Evolutionary conservation across 2,329 filamentous ascomycete species (phyloP).

Genomic region (Cercospora brassicicola): DNA sequence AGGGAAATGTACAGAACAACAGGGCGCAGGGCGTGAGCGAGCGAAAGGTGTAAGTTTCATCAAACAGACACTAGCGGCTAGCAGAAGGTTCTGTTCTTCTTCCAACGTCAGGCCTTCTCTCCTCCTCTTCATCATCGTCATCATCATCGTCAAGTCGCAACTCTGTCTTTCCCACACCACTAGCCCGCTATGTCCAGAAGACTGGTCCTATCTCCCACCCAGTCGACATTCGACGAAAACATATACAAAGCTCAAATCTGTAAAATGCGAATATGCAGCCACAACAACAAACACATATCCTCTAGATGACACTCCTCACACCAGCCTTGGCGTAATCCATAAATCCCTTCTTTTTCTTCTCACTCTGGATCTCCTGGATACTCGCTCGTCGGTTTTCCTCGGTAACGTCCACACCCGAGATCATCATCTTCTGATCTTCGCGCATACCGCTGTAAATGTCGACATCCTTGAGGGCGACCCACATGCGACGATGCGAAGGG

Average conservation of each 20-base stretch:
- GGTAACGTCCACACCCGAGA: conserved; percentile 34
- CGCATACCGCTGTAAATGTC: conserved; percentile 44
- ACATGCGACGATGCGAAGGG: conserved; percentile 37
- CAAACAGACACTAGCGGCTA: neutral
- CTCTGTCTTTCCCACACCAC: neutral
- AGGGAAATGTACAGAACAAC: neutral
- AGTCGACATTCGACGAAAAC: neutral
- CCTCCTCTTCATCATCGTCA: neutral
- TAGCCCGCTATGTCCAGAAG: neutral
- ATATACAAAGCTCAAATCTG: neutral
- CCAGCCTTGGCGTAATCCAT: conserved; percentile 13
- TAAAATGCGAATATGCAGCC: neutral
- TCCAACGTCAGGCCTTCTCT: neutral
- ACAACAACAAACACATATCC: neutral
- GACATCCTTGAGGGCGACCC: conserved; percentile 37
- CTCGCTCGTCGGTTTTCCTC: conserved; percentile 36
- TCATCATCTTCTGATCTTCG: conserved; percentile 28
- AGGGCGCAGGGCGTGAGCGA: neutral
- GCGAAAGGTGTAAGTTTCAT: neutral
- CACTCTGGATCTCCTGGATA: conserved; percentile 36
- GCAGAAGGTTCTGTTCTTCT: neutral
- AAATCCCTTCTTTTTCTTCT: conserved; percentile 32
- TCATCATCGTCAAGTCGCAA: neutral
- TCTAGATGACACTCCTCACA: conserved; percentile 12
- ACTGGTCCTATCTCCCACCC: neutral